Conservation (phyloP, 805 yeast species). For the Nakazawaea peltata region DNA sequence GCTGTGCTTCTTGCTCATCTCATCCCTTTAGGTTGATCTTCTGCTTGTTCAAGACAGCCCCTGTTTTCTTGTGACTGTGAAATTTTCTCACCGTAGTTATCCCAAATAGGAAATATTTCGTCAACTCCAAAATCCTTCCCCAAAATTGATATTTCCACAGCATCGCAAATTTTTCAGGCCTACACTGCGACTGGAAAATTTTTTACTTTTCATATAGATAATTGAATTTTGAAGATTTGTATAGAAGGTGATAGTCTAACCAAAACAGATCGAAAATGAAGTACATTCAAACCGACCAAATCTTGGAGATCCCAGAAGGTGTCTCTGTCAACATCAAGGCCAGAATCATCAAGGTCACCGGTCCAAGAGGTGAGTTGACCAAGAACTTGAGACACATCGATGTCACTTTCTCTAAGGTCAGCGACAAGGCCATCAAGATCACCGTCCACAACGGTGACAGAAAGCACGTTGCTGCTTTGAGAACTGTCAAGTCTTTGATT, state of each 20-base stretch:
- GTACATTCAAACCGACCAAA: constrained; percentile 83
- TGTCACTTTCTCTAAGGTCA: constrained; percentile 71
- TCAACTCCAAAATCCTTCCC: no score
- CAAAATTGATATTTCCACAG: no score
- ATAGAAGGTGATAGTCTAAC: background rate
- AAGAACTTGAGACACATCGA: constrained; percentile 84
- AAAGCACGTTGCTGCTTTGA: constrained; percentile 94
- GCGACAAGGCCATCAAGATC: constrained; percentile 62
- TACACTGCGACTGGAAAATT: background rate
- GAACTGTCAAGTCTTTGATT: constrained; percentile 86
- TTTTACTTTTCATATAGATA: background rate
- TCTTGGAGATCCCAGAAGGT: constrained; percentile 77
- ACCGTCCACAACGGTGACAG: constrained; percentile 92
- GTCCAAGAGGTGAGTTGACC: constrained; percentile 85
- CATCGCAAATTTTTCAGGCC: no score
- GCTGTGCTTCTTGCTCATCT: no score
- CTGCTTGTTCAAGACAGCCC: no score
- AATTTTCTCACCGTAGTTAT: no score
- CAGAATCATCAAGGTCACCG: constrained; percentile 73
- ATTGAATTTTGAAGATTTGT: constrained; percentile 18
- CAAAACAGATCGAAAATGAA: constrained; percentile 43
- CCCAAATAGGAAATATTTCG: no score
- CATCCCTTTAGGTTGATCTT: no score
- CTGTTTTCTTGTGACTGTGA: no score
- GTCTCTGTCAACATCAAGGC: constrained; percentile 80